These are phyloP conservation scores for Penicillium palitans DNA, from an alignment of 2,329 filamentous ascomycete genomes.

Conservation along the genomic window DNA sequence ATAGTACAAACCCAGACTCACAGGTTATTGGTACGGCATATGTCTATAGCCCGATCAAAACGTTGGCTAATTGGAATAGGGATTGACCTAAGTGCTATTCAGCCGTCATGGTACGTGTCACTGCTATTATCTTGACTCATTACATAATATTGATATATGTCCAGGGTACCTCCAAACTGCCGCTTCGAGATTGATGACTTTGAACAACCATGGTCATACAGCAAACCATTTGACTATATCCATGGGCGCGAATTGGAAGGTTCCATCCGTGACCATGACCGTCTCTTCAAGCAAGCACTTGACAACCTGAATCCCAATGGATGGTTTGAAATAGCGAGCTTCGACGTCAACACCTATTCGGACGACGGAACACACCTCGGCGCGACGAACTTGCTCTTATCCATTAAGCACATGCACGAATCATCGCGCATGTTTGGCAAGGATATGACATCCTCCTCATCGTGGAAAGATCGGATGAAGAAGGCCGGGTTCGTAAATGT, in stretches of 20 bases:
- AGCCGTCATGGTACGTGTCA: conserved; percentile 30
- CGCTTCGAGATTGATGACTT: conserved; percentile 38
- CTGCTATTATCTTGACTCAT: neutral
- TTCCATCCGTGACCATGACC: conserved; percentile 29
- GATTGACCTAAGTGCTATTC: conserved; percentile 36
- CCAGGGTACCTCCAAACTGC: conserved; percentile 37
- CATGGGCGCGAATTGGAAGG: conserved; percentile 36
- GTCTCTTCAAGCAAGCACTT: conserved; percentile 29
- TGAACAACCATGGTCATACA: conserved; percentile 33
- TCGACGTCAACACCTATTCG: conserved; percentile 93
- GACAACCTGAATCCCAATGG: conserved; percentile 30
- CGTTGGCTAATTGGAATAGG: conserved; percentile 19
- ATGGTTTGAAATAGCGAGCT: conserved; percentile 53
- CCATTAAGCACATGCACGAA: conserved; percentile 32
- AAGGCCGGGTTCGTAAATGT: conserved; percentile 58
- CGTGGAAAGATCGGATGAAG: conserved; percentile 47
- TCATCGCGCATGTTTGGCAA: conserved; percentile 37
- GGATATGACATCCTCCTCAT: conserved; percentile 31
- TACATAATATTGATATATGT: neutral
- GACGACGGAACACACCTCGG: conserved; percentile 34
- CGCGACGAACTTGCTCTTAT: conserved; percentile 27
- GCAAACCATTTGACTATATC: conserved; percentile 33
- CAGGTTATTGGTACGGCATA: conserved; percentile 32
- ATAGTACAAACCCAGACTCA: conserved; percentile 29
- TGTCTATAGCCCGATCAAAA: neutral